A percentile compares a stretch with the other conserved stretches of the same genome.
phyloP scores from a whole-genome alignment of 345 rosid species.

The Rhizophora mangle region DNA sequence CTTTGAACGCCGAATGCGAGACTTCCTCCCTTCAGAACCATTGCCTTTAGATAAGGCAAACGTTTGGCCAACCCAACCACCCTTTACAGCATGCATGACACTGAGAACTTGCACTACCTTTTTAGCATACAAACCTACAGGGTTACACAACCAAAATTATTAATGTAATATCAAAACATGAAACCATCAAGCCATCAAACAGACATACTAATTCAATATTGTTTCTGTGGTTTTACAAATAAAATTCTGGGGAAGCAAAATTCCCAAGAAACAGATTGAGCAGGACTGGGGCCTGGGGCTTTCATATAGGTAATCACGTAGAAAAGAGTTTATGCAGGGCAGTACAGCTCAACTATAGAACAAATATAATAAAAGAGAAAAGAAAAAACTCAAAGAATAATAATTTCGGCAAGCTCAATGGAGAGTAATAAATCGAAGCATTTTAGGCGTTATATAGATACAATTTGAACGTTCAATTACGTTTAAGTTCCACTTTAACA shows the following conservation, averaged over 20 bases:
- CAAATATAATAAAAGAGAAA: background rate
- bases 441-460: background rate
- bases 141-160: background rate
- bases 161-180: background rate
- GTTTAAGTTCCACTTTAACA: background rate
- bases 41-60: slow-evolving; percentile 72
- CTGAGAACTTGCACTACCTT: slow-evolving; percentile 13
- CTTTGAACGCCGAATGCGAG: slow-evolving; percentile 88
- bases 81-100: slow-evolving; percentile 69
- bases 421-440: background rate
- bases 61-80: slow-evolving; percentile 64
- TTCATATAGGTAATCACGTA: no score
- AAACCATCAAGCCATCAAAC: background rate
- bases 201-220: background rate
- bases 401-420: background rate
- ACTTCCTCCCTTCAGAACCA: slow-evolving; percentile 65
- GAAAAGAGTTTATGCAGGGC: no score
- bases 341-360: background rate
- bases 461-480: background rate
- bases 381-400: background rate
- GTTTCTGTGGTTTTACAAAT: background rate
- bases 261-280: no score
- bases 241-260: no score
- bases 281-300: no score
- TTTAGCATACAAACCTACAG: slow-evolving; percentile 19